Base-by-base conservation (phyloP, 805 yeast genomes). In the Spathaspora hagerdaliae region DNA sequence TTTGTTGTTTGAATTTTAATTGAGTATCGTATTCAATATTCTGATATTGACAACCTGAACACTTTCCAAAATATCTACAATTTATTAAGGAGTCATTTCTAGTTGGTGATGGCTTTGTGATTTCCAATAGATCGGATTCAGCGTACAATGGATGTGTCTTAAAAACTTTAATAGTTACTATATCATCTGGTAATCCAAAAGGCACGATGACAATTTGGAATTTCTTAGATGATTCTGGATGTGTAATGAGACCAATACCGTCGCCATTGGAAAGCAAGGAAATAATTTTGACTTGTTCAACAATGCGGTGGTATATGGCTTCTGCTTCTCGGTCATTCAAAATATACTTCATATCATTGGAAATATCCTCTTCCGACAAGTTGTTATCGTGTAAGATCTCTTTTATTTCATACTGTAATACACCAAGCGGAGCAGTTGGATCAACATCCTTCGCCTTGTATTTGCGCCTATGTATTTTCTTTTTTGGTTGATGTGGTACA, bases 21-120 rank as follows among this genome's bases (percentile, higher is more conserved):
- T 92, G 98, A 36, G 82, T 74, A 1, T 74, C 75, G 61, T 94
- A 94, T 2, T 78, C 73, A 31, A 90, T 68, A 62, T 81, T 81
- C 61, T 94, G 98, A 60, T 82, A 89, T 67, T 94, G 98, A 63
- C 98, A 91, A 3, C 98, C 98, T 1, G 96, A 87, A 63, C 97
- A 91, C 51, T 81, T 80, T 11, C 96, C 96, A 67, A 92, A 94
- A 67, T 94, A 94, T 51, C 79, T 75, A 67, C 96, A 89, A 52
- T 77, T 77, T 46, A 85, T 80, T 43, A 86, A 73, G 6, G 69
- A 60, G 54, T 86, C 83, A 49, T 87, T 73, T 57, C 79, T 67
- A 39, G 53, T 60, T 3, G 51, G 70, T 55, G 49, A 66, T 45
- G 44, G 42, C 9, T 51, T 49, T 2, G 68, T 55, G 5, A 88